Percentiles rank a stretch among this genome's conserved stretches.
Conservation (phyloP, 129 eudicot genomes). For the Artemisia annua region DNA sequence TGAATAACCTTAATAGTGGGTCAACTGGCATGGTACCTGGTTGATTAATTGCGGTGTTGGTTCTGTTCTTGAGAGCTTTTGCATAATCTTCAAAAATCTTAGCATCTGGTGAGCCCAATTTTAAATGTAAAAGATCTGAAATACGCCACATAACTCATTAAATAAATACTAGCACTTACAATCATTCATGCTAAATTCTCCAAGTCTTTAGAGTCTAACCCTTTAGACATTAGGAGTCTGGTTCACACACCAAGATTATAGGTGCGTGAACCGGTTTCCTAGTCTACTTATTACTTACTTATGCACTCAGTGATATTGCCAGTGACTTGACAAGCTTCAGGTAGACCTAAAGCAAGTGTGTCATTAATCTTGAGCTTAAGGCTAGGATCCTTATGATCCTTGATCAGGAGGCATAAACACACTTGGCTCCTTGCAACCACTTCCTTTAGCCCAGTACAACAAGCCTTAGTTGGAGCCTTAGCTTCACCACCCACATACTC, state of each 20-base stretch:
- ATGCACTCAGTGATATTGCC: slow-evolving; percentile 50
- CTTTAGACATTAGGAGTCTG: not conserved
- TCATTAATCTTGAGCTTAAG: slow-evolving; percentile 65
- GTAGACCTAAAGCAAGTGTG: slow-evolving; percentile 64
- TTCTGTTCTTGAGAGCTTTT: slow-evolving; percentile 18
- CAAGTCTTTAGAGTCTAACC: not conserved
- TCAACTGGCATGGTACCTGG: slow-evolving; percentile 12
- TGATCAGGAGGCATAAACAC: slow-evolving; percentile 65
- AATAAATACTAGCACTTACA: not conserved
- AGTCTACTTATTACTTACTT: slow-evolving; percentile 35
- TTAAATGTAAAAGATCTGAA: slow-evolving; percentile 56
- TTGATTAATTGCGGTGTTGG: slow-evolving; percentile 18
- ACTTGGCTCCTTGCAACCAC: slow-evolving; percentile 46
- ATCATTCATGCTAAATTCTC: not conserved
- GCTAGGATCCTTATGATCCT: slow-evolving; percentile 59
- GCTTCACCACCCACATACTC: slow-evolving; percentile 55
- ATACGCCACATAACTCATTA: not conserved
- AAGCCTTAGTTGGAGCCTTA: slow-evolving; percentile 58
- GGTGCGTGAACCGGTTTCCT: not conserved
- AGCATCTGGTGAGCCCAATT: slow-evolving; percentile 54
- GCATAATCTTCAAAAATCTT: slow-evolving; percentile 51
- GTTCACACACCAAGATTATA: not conserved
- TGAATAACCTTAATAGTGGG: no score
- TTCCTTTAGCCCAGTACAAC: slow-evolving; percentile 56
- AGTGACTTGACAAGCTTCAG: slow-evolving; percentile 44